Conservation (phyloP, 2,329 filamentous ascomycete genomes). For the Incumbomyces lentus region DNA sequence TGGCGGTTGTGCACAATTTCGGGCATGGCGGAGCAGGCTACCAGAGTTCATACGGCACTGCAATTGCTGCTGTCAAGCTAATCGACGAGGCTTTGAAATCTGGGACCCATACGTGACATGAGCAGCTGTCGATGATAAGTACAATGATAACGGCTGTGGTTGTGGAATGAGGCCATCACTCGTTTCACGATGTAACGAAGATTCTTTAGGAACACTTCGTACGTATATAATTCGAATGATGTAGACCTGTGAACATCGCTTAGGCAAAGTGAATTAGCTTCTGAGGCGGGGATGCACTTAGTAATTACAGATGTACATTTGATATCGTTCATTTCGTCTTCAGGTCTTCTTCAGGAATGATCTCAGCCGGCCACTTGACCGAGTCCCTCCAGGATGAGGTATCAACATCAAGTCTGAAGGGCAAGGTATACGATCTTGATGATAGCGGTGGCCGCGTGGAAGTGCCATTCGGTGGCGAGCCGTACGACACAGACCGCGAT, state of each 20-base stretch:
- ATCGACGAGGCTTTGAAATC: conserved; percentile 44
- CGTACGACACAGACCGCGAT: neutral
- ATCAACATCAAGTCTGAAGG: conserved; percentile 2
- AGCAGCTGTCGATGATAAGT: too few relatives aligned
- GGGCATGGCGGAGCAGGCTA: conserved; percentile 51
- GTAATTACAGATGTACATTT: too few relatives aligned
- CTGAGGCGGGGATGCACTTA: too few relatives aligned
- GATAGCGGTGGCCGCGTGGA: neutral
- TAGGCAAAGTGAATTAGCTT: too few relatives aligned
- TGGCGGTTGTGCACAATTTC: conserved; percentile 52
- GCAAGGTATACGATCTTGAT: neutral
- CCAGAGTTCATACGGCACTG: conserved; percentile 57
- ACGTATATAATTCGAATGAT: too few relatives aligned
- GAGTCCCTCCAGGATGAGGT: conserved; percentile 4
- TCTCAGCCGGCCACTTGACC: conserved; percentile 6
- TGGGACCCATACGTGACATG: neutral
- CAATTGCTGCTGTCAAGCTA: conserved; percentile 54
- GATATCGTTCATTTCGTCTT: too few relatives aligned
- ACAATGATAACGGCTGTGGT: too few relatives aligned
- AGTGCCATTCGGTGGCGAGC: neutral
- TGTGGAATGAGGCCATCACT: too few relatives aligned
- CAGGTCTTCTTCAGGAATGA: conserved; percentile 2
- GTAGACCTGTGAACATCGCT: too few relatives aligned
- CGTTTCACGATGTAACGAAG: too few relatives aligned
- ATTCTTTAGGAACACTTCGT: too few relatives aligned